Evolutionary conservation across 2,329 filamentous ascomycete species (phyloP).

Genomic region (Xylariales sp.): DNA sequence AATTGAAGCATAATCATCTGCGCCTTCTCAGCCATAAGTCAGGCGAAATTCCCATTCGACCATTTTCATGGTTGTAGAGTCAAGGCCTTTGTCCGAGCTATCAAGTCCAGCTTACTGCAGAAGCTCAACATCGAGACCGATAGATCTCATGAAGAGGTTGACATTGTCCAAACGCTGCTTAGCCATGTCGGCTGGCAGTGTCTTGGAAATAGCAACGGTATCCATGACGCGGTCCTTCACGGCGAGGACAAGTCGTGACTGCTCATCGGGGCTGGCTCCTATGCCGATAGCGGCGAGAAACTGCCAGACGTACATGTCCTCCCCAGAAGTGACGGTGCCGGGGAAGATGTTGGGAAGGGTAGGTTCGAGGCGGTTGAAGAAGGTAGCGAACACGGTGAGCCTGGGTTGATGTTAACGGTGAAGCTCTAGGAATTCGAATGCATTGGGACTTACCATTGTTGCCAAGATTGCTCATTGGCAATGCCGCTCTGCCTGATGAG

Average conservation of each 20-base stretch:
- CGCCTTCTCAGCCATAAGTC: too few relatives aligned
- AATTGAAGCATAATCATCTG: too few relatives aligned
- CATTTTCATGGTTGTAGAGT: too few relatives aligned
- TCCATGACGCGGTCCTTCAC: conserved; percentile 99
- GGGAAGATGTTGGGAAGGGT: conserved; percentile 84
- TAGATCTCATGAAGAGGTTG: conserved; percentile 97
- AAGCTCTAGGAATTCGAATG: too few relatives aligned
- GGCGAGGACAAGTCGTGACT: conserved; percentile 87
- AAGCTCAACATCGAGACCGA: conserved; percentile 92
- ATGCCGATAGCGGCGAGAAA: conserved; percentile 94
- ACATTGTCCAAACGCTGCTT: conserved; percentile 82
- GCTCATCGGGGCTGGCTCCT: conserved; percentile 87
- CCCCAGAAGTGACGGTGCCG: conserved; percentile 79
- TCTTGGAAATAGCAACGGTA: conserved; percentile 84
- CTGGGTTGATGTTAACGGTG: conserved; percentile 38
- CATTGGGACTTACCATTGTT: conserved; percentile 72
- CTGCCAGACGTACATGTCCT: conserved; percentile 97
- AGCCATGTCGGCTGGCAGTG: conserved; percentile 80
- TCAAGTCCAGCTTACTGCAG: conserved; percentile 37
- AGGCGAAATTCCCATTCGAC: too few relatives aligned
- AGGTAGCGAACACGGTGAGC: conserved; percentile 73
- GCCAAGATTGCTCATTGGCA: conserved; percentile 67
- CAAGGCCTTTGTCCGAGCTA: too few relatives aligned
- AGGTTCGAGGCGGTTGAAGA: conserved; percentile 85
- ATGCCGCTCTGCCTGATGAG: conserved; percentile 79